Conservation (phyloP, 2,329 filamentous ascomycete genomes). For the Furcasterigmium sp. region DNA sequence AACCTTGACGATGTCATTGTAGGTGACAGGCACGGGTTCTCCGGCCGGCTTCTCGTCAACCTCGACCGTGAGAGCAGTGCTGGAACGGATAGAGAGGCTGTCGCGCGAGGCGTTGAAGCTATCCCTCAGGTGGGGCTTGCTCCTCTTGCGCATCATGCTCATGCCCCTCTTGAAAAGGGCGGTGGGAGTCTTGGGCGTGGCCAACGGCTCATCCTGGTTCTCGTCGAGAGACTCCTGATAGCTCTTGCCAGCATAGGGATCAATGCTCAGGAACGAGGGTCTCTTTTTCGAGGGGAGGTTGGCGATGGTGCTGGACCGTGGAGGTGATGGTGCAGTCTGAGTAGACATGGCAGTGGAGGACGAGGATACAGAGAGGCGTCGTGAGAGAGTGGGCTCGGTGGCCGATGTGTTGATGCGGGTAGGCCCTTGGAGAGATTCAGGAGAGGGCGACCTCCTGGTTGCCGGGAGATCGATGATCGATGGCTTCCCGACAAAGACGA, state of each 20-base stretch:
- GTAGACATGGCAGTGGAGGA: slow-evolving; percentile 22
- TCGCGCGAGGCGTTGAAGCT: slow-evolving; percentile 28
- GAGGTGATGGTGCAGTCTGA: slow-evolving; percentile 24
- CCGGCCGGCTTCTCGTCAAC: slow-evolving; percentile 17
- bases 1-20: slow-evolving; percentile 40
- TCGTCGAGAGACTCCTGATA: slow-evolving; percentile 20
- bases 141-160: slow-evolving; percentile 50
- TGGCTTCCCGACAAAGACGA: slow-evolving; percentile 55
- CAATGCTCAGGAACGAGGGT: slow-evolving; percentile 47
- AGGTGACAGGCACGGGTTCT: slow-evolving; percentile 29
- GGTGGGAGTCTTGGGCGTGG: slow-evolving; percentile 38
- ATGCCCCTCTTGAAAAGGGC: slow-evolving; percentile 48
- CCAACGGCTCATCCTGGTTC: slow-evolving; percentile 22
- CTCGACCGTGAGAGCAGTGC: slow-evolving; percentile 17
- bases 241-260: slow-evolving; percentile 43
- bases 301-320: slow-evolving; percentile 35
- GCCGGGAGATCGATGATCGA: slow-evolving; percentile 45
- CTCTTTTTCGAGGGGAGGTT: slow-evolving; percentile 26
- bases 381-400: slow-evolving; percentile 22
- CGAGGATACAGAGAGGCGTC: slow-evolving; percentile 25
- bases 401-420: slow-evolving; percentile 11
- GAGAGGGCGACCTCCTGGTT: slow-evolving; percentile 35
- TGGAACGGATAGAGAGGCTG: slow-evolving; percentile 19
- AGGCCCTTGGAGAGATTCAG: slow-evolving; percentile 27
- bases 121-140: slow-evolving; percentile 40